Base-by-base conservation (phyloP, 2,329 filamentous ascomycete genomes). In the Sporothrix pseudoabietina region DNA sequence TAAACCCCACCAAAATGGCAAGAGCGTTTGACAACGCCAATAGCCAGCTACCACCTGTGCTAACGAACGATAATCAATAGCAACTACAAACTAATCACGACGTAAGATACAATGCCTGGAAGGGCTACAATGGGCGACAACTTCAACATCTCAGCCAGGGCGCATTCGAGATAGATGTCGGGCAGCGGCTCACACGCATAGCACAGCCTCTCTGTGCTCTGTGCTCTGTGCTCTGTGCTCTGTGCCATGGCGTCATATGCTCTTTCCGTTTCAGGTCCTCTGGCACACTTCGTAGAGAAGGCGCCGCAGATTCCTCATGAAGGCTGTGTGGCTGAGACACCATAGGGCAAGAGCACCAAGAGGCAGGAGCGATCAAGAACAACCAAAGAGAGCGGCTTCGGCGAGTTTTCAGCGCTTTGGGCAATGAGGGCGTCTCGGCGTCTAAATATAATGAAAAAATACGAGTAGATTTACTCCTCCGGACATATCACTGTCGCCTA, bases 261-360 rank as follows among this genome's bases (percentile, higher is more conserved):
- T 63, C 57, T 39, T 19, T 41, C 32, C 19, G 16, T 63, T 32
- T 41, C 7, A 12, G 3, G 6, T 10, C 4, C 5, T 22, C 57
- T 30, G 61, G 8, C n/a, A 16, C 10, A 47, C 30, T 69, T 55
- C 49, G n/a, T 55, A 6, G 47, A 55, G 30, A 16, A 54, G 32
- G 66, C 32, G 32, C 32, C 32, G 49, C 66, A 41, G 32, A 69
- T 55, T 69, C 49, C 49, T 39, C 49, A 69, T 55, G 26, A 52
- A 39, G 66, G 19, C 32, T 55, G 66, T 69, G 66, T 69, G 66
- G 66, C 47, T 39, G 66, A 69, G 49, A 69, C 49, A 69, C 12
- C 26, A 66, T 16, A 69, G 44, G 7, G 44, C 14, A 39, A 35
- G 52, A 55, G 22, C 44, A 19, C 44, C 44, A 41, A 65, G 9